A percentile compares a stretch with the other conserved stretches of the same genome.
Evolutionary conservation across 306 rosid species (phyloP).

Genomic region (Astragalus membranaceus): DNA sequence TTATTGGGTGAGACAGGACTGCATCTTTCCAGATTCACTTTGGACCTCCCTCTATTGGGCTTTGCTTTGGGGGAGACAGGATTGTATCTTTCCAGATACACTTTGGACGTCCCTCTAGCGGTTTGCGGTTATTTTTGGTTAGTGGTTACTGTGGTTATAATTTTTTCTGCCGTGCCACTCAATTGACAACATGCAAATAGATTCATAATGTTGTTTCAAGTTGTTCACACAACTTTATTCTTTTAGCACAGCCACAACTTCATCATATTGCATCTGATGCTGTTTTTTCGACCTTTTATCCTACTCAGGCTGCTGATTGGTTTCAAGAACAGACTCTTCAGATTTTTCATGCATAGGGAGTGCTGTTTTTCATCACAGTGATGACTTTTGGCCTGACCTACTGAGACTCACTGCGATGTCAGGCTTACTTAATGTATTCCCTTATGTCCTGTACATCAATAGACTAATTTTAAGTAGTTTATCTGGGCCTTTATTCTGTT

Average conservation of each 20-base stretch:
- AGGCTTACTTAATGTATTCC: conserved; percentile 40
- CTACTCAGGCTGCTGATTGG: conserved; percentile 38
- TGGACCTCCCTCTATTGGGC: too few species aligned
- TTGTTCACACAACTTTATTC: too few species aligned
- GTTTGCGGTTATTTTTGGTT: too few species aligned
- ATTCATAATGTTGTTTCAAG: not conserved
- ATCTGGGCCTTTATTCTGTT: not conserved
- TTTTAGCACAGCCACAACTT: not conserved
- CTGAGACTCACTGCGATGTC: conserved; percentile 39
- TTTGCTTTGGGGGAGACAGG: too few species aligned
- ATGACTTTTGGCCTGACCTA: conserved; percentile 21
- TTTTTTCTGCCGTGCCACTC: not conserved
- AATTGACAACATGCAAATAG: not conserved
- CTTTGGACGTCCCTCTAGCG: too few species aligned
- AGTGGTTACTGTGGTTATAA: too few species aligned
- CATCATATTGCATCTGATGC: not conserved
- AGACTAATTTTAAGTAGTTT: not conserved
- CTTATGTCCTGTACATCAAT: conserved; percentile 11
- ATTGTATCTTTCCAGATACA: too few species aligned
- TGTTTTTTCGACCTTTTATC: conserved; percentile 12
- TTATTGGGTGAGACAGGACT: too few species aligned
- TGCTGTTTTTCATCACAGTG: conserved; percentile 11
- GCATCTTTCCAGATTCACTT: too few species aligned
- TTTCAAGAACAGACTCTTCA: conserved; percentile 11
- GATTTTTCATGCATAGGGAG: conserved; percentile 9